phyloP scores from a whole-genome alignment of 768 basidiomycete species.

The Amanita thiersii region DNA sequence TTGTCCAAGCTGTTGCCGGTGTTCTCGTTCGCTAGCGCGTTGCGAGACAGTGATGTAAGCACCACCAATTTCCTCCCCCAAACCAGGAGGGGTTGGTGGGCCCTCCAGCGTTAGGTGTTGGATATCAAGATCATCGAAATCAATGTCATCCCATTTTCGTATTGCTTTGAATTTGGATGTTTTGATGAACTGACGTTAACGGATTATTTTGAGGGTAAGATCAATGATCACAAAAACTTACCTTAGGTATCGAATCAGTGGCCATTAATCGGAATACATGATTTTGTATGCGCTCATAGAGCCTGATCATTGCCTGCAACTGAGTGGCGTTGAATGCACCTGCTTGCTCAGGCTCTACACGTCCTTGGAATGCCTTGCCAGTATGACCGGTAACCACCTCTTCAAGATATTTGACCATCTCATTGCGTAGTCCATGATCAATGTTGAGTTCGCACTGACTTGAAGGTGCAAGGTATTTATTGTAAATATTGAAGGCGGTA shows the following conservation, averaged over 20 bases:
- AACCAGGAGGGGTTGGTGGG: constrained; percentile 64
- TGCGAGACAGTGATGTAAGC: constrained; percentile 85
- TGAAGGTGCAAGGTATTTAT: constrained; percentile 92
- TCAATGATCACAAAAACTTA: constrained; percentile 20
- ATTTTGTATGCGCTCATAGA: constrained; percentile 94
- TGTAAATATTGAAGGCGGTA: constrained; percentile 90
- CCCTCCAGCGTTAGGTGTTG: constrained; percentile 37
- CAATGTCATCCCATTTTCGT: constrained; percentile 70
- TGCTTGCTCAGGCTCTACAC: constrained; percentile 76
- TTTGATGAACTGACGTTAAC: constrained; percentile 66
- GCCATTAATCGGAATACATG: constrained; percentile 98
- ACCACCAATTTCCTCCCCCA: constrained; percentile 70
- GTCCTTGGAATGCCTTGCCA: constrained; percentile 72
- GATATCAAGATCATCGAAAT: constrained; percentile 55
- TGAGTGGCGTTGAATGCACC: constrained; percentile 90
- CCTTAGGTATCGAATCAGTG: constrained; percentile 98
- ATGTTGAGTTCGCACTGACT: constrained; percentile 97
- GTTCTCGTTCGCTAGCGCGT: constrained; percentile 66
- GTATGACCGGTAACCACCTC: constrained; percentile 77
- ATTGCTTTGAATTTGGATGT: constrained; percentile 75
- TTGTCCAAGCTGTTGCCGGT: constrained; percentile 28
- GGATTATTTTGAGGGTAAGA: constrained; percentile 9
- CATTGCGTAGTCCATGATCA: constrained; percentile 92
- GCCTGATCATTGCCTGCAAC: constrained; percentile 82
- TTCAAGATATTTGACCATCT: constrained; percentile 87